Percentiles rank a stretch among this genome's conserved stretches.
Conservation (phyloP, 306 rosid genomes). For the Potentilla sterilis region DNA sequence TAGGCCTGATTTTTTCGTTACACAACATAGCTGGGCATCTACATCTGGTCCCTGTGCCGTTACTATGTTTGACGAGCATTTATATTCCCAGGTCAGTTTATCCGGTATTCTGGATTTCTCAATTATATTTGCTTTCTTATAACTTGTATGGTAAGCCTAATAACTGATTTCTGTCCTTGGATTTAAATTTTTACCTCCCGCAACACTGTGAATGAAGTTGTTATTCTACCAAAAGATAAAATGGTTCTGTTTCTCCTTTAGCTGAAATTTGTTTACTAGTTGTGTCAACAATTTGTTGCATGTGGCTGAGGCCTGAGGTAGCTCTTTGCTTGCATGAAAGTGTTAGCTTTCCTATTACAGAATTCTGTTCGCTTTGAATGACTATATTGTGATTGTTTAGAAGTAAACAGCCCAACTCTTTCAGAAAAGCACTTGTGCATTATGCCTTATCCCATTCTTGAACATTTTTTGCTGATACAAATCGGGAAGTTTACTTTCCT, state of each 20-base stretch:
- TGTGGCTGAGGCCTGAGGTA: background rate
- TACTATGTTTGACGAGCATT: conserved; percentile 44
- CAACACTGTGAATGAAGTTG: background rate
- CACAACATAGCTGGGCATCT: conserved; percentile 71
- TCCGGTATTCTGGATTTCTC: background rate
- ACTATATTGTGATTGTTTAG: background rate
- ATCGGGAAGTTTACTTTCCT: background rate
- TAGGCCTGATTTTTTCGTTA: conserved; percentile 51
- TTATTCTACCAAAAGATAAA: background rate
- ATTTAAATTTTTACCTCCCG: background rate
- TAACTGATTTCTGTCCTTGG: background rate
- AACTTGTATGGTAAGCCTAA: background rate
- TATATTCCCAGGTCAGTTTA: conserved; percentile 38
- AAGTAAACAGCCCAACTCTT: background rate
- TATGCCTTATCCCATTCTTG: background rate
- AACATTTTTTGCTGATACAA: background rate
- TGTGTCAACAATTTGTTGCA: background rate
- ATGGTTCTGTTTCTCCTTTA: background rate
- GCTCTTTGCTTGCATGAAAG: background rate
- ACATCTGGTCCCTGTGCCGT: conserved; percentile 64
- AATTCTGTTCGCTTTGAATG: background rate
- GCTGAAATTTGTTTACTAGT: background rate
- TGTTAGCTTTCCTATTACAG: background rate
- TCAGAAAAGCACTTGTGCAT: background rate
- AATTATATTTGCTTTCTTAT: background rate